Evolutionary conservation across 2,329 filamentous ascomycete species (phyloP), one percentile per base, ranked within the genome.

Genomic region (Xylaria sp.): DNA sequence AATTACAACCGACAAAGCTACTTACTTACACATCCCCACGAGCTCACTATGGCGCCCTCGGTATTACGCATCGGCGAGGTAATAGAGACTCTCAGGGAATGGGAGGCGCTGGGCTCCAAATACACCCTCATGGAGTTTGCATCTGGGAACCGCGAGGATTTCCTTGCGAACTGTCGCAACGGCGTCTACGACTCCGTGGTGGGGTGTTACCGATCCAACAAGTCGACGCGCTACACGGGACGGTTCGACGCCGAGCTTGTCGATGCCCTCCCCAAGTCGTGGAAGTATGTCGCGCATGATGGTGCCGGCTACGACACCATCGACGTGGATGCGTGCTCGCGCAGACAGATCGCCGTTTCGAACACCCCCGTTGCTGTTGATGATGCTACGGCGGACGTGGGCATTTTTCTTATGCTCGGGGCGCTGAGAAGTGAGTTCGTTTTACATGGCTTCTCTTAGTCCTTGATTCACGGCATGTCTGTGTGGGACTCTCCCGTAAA

Each of bases 301-400:
- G 84, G 86, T 17, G 86, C 86, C 1, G 86, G 86, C 3, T 89
- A 89, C 75, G 86, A 89, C 73, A 87, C 87, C 71, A 83, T 89
- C 54, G 86, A 89, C 65, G 79, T 88, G 15, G 75, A 79, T 0
- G 84, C 82, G 25, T 88, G 85, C 74, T 84, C 83, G 56, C 67
- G 70, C 25, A 66, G 73, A 13, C 55, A 58, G 25, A 75, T 77
- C 55, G 72, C 72, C n/a, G 72, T 77, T 5, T 73, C 75, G 13
- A 71, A 82, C 67, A 76, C 75, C 2, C 75, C 75, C 0, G 71
- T 64, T n/a, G 75, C 74, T 0, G 75, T 77, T 33, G 82, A 86
- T 49, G 83, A 85, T 63, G 81, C 84, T 5, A 86, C 84, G 15
- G 84, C 81, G 6, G 81, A 83, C 38, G 77, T 82, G 7, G 83